Conservation (phyloP, 192 early-diverging fungal genomes). For the Phycomyces nitens region DNA sequence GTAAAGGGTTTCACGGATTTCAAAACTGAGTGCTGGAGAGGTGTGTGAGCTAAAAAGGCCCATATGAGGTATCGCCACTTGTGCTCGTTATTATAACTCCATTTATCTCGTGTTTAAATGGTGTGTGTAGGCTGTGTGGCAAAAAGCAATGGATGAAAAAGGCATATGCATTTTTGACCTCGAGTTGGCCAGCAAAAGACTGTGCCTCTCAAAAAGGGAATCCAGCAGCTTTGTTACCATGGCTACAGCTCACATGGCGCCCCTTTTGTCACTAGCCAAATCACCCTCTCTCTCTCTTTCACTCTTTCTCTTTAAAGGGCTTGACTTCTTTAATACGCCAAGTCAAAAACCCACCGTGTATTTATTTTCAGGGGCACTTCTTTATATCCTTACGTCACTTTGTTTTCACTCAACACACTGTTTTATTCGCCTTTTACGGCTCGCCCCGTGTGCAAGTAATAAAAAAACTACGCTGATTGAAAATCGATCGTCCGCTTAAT, state of each 20-base stretch:
- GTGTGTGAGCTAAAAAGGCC: neutral
- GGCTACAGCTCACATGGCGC: too few relatives aligned
- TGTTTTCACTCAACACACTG: constrained; percentile 7
- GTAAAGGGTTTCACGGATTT: neutral
- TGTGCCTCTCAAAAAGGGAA: neutral
- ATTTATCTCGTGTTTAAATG: neutral
- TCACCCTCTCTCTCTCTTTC: too few relatives aligned
- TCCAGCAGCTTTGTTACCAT: neutral
- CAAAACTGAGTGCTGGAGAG: too few relatives aligned
- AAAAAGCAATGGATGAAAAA: neutral
- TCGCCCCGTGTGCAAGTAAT: neutral
- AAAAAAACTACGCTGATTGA: neutral
- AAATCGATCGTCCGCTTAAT: constrained; percentile 24
- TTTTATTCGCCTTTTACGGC: neutral
- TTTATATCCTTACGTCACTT: constrained; percentile 4
- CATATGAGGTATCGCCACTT: constrained; percentile 1
- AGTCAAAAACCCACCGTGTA: too few relatives aligned
- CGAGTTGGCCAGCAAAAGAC: neutral
- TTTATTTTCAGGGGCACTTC: constrained; percentile 7
- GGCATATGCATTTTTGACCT: neutral
- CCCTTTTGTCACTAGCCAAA: too few relatives aligned
- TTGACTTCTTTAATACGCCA: too few relatives aligned
- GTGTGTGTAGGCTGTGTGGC: neutral
- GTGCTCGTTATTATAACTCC: constrained; percentile 1
- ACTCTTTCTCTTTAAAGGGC: too few relatives aligned